Evolutionary conservation across 1,139 yeast species (phyloP).

Genomic region (Barnettozyma hawaiiensis): DNA sequence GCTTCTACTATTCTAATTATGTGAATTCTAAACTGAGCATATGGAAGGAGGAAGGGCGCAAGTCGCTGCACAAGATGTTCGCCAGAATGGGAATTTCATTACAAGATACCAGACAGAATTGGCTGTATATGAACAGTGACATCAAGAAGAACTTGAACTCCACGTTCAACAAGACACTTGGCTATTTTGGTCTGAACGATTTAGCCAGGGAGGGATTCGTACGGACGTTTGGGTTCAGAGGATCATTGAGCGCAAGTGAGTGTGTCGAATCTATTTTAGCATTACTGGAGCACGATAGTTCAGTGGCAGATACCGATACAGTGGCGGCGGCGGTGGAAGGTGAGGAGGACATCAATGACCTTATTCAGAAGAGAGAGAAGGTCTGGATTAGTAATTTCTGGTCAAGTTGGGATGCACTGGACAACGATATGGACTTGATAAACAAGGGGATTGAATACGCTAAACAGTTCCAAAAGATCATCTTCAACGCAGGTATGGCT

Average conservation of each 20-base stretch:
- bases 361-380: slow-evolving; percentile 51
- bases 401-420: slow-evolving; percentile 92
- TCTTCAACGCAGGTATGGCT: slow-evolving; percentile 85
- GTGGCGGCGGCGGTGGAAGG: too few relatives aligned
- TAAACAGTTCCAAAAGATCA: slow-evolving; percentile 72
- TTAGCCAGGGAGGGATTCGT: slow-evolving; percentile 82
- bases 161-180: slow-evolving; percentile 66
- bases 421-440: slow-evolving; percentile 51
- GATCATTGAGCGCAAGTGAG: slow-evolving; percentile 87
- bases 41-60: slow-evolving; percentile 91
- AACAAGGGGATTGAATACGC: slow-evolving; percentile 74
- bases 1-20: slow-evolving; percentile 84
- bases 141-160: slow-evolving; percentile 68
- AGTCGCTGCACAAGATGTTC: slow-evolving; percentile 80
- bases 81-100: slow-evolving; percentile 96
- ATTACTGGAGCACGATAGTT: slow-evolving; percentile 58
- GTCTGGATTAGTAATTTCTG: slow-evolving; percentile 88
- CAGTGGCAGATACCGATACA: slow-evolving; percentile 20
- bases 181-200: slow-evolving; percentile 77
- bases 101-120: slow-evolving; percentile 81
- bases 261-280: slow-evolving; percentile 88
- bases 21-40: slow-evolving; percentile 81
- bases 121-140: slow-evolving; percentile 84
- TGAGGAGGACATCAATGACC: slow-evolving; percentile 37
- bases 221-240: slow-evolving; percentile 80